Evolutionary conservation across 2,329 filamentous ascomycete genomes (phyloP).

Genomic region (Balansia obtecta): DNA sequence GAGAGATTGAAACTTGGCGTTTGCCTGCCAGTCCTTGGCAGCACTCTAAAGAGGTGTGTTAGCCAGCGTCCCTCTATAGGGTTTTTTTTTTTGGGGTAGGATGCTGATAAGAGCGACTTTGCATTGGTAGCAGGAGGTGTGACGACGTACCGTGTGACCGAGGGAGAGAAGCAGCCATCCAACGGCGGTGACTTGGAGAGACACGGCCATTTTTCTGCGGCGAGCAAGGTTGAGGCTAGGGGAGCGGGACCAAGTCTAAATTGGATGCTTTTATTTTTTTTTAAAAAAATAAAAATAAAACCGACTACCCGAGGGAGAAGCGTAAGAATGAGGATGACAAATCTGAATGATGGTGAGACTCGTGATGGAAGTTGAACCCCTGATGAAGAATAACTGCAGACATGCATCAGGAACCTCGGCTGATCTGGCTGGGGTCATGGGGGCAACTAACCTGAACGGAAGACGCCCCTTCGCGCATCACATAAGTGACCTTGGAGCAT

Average conservation of each 20-base stretch:
- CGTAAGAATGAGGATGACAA: not conserved
- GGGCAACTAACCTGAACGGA: not conserved
- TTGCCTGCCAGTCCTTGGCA: constrained; percentile 9
- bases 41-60: not conserved
- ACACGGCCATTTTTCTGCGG: constrained; percentile 3
- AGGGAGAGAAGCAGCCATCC: constrained; percentile 9
- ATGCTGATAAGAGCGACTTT: no score
- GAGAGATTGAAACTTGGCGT: constrained; percentile 7
- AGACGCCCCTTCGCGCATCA: no score
- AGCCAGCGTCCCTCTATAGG: no score
- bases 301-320: no score
- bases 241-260: no score
- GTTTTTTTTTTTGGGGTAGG: not conserved
- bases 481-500: no score
- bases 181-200: constrained; percentile 5
- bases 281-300: no score
- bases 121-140: not conserved
- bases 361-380: no score
- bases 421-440: not conserved
- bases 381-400: not conserved
- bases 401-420: not conserved
- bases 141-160: constrained; percentile 7
- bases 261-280: no score
- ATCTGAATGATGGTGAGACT: not conserved
- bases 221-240: not conserved